Percentiles rank a stretch among this genome's conserved stretches.
Evolutionary conservation across 805 yeast species (phyloP).

Genomic region (Starmera pachycereana): DNA sequence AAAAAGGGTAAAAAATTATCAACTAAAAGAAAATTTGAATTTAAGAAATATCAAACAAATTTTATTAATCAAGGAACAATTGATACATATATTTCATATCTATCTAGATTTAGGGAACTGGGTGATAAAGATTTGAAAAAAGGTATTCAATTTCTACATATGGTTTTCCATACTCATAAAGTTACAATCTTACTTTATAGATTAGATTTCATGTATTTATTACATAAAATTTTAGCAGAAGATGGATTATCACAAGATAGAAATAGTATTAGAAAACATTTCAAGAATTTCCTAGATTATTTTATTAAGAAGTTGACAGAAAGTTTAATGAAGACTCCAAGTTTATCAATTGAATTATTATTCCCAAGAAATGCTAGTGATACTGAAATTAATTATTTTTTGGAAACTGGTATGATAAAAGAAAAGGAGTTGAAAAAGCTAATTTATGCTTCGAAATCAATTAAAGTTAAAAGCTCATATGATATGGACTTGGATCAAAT

Average conservation of each 20-base stretch:
- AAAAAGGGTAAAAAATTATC: slow-evolving; percentile 18
- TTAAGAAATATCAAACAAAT: slow-evolving; percentile 27
- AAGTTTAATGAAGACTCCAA: slow-evolving; percentile 39
- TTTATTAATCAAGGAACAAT: slow-evolving; percentile 53
- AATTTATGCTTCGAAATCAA: slow-evolving; percentile 5
- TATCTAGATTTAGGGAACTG: slow-evolving; percentile 54
- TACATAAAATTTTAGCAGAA: slow-evolving; percentile 44
- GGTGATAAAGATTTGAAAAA: slow-evolving; percentile 48
- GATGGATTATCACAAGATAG: slow-evolving; percentile 32
- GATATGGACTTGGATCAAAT: slow-evolving; percentile 33
- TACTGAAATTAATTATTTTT: slow-evolving; percentile 34
- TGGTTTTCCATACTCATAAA: slow-evolving; percentile 55
- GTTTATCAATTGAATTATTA: slow-evolving; percentile 51
- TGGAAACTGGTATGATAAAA: slow-evolving; percentile 45
- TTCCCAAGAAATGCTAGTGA: slow-evolving; percentile 47
- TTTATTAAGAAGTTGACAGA: slow-evolving; percentile 50
- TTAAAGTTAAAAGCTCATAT: slow-evolving; percentile 19
- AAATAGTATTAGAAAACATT: slow-evolving; percentile 37
- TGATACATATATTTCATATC: slow-evolving; percentile 51
- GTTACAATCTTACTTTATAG: slow-evolving; percentile 49
- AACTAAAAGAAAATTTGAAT: slow-evolving; percentile 32
- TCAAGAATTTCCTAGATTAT: slow-evolving; percentile 54
- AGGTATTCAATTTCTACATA: slow-evolving; percentile 60
- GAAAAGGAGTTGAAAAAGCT: slow-evolving; percentile 7
- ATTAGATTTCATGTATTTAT: slow-evolving; percentile 58